phyloP scores from a whole-genome alignment of 2,329 filamentous ascomycete species.

The Pestalotiopsis sp. region DNA sequence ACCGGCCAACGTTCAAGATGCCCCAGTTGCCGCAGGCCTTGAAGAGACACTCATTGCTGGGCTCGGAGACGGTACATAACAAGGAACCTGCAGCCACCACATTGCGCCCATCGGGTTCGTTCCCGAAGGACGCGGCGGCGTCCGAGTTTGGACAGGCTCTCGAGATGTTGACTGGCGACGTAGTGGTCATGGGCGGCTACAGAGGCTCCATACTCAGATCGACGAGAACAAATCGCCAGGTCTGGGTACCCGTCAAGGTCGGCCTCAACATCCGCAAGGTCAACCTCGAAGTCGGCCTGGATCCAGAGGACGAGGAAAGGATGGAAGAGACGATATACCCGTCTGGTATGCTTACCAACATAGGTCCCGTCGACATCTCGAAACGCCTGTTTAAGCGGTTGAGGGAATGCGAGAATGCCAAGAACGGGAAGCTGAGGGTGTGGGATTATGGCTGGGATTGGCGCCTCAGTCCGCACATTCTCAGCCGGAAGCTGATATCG shows the following conservation, averaged over 20 bases:
- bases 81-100: conserved; percentile 19
- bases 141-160: conserved; percentile 55
- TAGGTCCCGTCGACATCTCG: conserved; percentile 89
- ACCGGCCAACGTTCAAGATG: conserved; percentile 75
- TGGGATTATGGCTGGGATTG: conserved; percentile 96
- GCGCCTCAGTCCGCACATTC: conserved; percentile 78
- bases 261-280: conserved; percentile 90
- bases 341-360: conserved; percentile 85
- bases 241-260: conserved; percentile 94
- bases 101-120: conserved; percentile 13
- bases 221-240: conserved; percentile 77
- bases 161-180: conserved; percentile 73
- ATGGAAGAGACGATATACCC: conserved; percentile 84
- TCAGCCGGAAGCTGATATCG: conserved; percentile 69
- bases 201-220: conserved; percentile 87
- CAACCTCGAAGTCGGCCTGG: conserved; percentile 82
- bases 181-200: conserved; percentile 89
- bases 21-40: conserved; percentile 58
- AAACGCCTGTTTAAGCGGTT: conserved; percentile 78
- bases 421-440: conserved; percentile 69
- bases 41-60: conserved; percentile 25
- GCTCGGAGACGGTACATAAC: conserved; percentile 22
- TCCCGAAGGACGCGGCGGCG: conserved; percentile 27
- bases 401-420: conserved; percentile 71
- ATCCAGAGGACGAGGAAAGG: conserved; percentile 76